Percentiles rank a stretch among this genome's conserved stretches.
These are phyloP conservation scores for Plantago elongata DNA, from an alignment of 257 asterid genomes.

Conservation along the genomic window DNA sequence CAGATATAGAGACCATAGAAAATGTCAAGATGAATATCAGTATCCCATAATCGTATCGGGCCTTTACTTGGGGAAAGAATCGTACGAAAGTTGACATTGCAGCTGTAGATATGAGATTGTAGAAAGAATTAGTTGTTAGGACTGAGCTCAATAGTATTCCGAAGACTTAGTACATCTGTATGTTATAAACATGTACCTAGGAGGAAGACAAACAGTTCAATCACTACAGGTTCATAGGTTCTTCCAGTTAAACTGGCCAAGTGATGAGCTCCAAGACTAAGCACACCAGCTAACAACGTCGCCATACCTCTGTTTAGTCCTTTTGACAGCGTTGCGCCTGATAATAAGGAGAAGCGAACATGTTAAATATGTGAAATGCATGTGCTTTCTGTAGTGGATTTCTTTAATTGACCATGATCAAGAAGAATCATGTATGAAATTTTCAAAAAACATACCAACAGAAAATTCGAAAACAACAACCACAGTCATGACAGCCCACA, in stretches of 20 bases:
- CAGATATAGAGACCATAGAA: conserved; percentile 59
- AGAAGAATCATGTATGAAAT: neutral
- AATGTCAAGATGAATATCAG: conserved; percentile 67
- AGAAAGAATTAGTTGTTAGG: neutral
- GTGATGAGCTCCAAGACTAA: conserved; percentile 68
- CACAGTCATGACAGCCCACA: conserved; percentile 87
- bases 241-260: conserved; percentile 52
- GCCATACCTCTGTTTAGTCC: conserved; percentile 73
- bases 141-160: neutral
- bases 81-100: conserved; percentile 56
- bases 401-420: neutral
- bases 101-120: conserved; percentile 37
- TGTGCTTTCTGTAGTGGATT: neutral
- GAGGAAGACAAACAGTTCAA: conserved; percentile 58
- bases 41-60: conserved; percentile 76
- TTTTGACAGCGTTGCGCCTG: conserved; percentile 80
- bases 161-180: neutral
- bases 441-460: conserved; percentile 37
- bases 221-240: conserved; percentile 56
- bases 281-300: conserved; percentile 56
- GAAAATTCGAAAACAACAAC: conserved; percentile 79
- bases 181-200: conserved; percentile 41
- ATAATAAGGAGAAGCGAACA: neutral
- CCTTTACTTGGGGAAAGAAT: conserved; percentile 67
- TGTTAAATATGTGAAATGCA: too few relatives aligned